Evolutionary conservation across 2,329 filamentous ascomycete species (phyloP), one percentile per base, ranked within the genome.

Genomic region (Fusarium drepaniforme): DNA sequence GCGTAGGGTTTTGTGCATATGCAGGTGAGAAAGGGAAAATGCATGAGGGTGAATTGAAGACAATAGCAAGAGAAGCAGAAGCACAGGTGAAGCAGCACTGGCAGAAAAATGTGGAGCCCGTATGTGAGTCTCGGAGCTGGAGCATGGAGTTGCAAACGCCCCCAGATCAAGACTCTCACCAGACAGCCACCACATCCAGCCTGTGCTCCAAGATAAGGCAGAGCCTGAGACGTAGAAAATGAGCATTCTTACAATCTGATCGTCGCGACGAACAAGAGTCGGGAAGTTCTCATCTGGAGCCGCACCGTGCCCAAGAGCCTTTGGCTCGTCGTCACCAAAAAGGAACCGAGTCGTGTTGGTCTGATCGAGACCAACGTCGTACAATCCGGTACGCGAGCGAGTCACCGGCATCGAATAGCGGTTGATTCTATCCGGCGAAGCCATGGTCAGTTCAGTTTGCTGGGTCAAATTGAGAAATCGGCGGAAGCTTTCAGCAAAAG

Each of bases 371-470:
- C 90, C 90, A 77, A 91, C 88, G 75, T 92, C 91, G 80, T 93
- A 91, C 78, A 91, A 85, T 73, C 92, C 90, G 75, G 88, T 91
- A 75, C 93, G 90, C 75, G 92, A 90, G 70, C 90, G 89, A 58
- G 93, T 94, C 62, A 96, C 93, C 37, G 96, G 96, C 93, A 98
- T 96, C 6, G 96, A 98, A 84, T 97, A 97, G 75, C 96, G 93
- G 82, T 98, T 97, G 71, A 93, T 88, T 76, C 94, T 97, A 78
- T 77, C 72, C 71, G 78, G 69, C 42, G 46, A 64, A 15, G 56
- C 38, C 71, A 75, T 75, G 30, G 68, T 81, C 49, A 81, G 79
- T 30, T 81, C 49, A 81, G 79, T 30, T 61, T 42, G 42, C 15
- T 59, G 15, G 21, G 25, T 63, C 6, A 40, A 51, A n/a, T 49